Evolutionary conservation across 2,329 filamentous ascomycete species (phyloP), one percentile per base, ranked within the genome.

Genomic region (Calycina marina): DNA sequence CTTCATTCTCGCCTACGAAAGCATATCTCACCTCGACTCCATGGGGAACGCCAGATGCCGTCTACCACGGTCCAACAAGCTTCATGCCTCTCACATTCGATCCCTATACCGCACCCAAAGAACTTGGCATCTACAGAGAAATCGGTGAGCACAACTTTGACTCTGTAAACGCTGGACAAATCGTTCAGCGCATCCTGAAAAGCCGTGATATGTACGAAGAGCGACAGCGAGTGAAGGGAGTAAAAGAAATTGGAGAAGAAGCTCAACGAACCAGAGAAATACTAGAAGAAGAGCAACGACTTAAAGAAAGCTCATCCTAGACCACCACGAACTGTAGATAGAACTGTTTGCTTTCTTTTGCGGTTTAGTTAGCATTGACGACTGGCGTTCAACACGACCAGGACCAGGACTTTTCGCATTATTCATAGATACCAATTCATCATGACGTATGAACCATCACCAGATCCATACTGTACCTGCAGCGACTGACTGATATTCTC

Each of bases 51-150:
- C 82, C 85, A 10, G 66, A 77, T 47, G 78, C 75, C 16, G 82
- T 98, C 39, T 98, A 96, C 57, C 90, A 98, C 58, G 90, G 90
- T n/a, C 84, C 85, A 5, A 98, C 90, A 0, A 70, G 80, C 9
- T 94, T 93, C 54, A 48, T 50, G 40, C 45, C 62, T 9, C 54
- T 67, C 14, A 82, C 75, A 4, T 81, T 81, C 51, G 80, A 86
- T 49, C 80, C 81, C 1, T 94, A 96, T 59, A 64, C 67, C 16
- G 82, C 74, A 10, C 76, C 85, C 32, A 90, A 86, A 56, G 63
- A 67, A 29, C 73, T 93, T 63, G 77, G 78, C 18, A 84, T 98
- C 51, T 93, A 93, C 62, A 68, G 64, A 25, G 72, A 93, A 53
- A 76, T 93, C 25, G 69, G 70, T 8, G 56, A 63, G 31, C 90